Evolutionary conservation across 2,329 filamentous ascomycete genomes (phyloP), one percentile per base, ranked within the genome.

Genomic region (Hypoxylon sp.): DNA sequence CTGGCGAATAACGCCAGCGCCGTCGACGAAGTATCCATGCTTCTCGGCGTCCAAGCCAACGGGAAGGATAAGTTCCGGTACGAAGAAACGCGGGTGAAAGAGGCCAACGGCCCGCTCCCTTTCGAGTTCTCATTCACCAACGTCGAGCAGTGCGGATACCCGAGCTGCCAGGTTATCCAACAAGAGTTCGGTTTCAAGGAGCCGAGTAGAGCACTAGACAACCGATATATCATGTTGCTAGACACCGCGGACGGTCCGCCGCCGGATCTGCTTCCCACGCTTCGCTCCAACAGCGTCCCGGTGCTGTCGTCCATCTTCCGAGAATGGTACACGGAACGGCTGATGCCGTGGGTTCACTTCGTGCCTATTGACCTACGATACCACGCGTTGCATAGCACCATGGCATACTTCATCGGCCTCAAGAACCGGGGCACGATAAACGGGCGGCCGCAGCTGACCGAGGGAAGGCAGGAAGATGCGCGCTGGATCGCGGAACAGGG

Each of bases 331-430:
- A 91, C 92, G 65, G 89, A 90, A 55, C 88, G 93, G 5, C 80
- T 96, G 14, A 86, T 85, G 64, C 88, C 93, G 0, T 97, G 93
- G 93, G 82, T 90, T 49, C 93, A 97, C 77, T 96, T 94, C 74
- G 90, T 95, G 1, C 93, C 93, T 7, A 81, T 95, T 14, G 93
- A 96, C 76, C 72, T 91, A 1, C 86, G 93, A 2, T 88, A 92
- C 20, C 91, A 94, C 67, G 91, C 88, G 0, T 81, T 96, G 44
- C 93, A 92, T 82, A 89, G 88, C 69, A 93, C 90, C 0, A 79
- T 95, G 60, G 87, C 91, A 0, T 96, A 94, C 79, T 95, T 96
- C 75, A 82, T 85, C 3, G 92, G 91, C 0, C 83, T 88, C 4
- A 81, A 85, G 63, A 80, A 77, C 6, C 78, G 76, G 6, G 82